Evolutionary conservation across 1,139 yeast genomes (phyloP).

Genomic region (Suhomyces yuchorum): DNA sequence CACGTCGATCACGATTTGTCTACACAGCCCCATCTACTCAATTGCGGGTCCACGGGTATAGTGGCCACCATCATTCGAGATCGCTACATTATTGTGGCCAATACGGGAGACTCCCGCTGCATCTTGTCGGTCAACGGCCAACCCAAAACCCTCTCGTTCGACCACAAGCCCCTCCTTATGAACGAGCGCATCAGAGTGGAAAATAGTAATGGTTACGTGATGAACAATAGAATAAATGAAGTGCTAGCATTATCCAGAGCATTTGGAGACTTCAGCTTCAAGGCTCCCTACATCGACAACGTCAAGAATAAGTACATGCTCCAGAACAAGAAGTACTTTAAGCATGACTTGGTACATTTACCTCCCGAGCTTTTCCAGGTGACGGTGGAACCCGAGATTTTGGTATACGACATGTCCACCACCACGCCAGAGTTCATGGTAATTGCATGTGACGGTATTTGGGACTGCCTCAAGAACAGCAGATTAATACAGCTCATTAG

Average conservation of each 20-base stretch:
- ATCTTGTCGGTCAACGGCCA: constrained; percentile 54
- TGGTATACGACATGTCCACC: constrained; percentile 51
- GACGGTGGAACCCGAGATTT: constrained; percentile 70
- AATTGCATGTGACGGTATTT: constrained; percentile 77
- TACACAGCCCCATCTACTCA: constrained; percentile 39
- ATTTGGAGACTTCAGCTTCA: constrained; percentile 75
- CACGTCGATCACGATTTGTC: constrained; percentile 58
- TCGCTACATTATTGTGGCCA: constrained; percentile 56
- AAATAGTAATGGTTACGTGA: constrained; percentile 72
- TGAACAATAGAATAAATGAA: constrained; percentile 70
- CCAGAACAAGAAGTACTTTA: constrained; percentile 20
- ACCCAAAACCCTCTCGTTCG: constrained; percentile 67
- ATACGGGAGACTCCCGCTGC: constrained; percentile 76
- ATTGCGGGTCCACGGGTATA: constrained; percentile 73
- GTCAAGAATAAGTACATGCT: constrained; percentile 34
- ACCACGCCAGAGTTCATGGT: constrained; percentile 61
- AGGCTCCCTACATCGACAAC: constrained; percentile 43
- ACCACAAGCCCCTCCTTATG: constrained; percentile 74
- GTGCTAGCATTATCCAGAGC: constrained; percentile 74
- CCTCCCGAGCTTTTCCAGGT: constrained; percentile 54
- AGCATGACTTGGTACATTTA: constrained; percentile 25
- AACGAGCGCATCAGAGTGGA: constrained; percentile 77
- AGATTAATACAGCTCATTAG: constrained; percentile 57
- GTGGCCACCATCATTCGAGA: constrained; percentile 55
- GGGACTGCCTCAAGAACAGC: constrained; percentile 73